A percentile compares a stretch with the other conserved stretches of the same genome.
Conservation (phyloP, 1,139 yeast species). For the Candida albicans region DNA sequence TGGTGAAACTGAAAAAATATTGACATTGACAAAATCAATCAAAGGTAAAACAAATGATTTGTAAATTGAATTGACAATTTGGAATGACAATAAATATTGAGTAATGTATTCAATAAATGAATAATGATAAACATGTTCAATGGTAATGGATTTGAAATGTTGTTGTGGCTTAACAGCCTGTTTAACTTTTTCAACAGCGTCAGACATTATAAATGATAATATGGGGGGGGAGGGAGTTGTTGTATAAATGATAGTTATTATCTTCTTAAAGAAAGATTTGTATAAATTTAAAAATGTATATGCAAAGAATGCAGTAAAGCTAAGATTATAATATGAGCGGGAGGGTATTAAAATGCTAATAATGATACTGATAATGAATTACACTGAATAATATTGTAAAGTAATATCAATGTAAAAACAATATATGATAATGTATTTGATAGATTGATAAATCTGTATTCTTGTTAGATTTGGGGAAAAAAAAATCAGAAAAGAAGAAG, state of each 20-base stretch:
- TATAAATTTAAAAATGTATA: not conserved
- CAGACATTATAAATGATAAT: slow-evolving; percentile 12
- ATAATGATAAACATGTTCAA: slow-evolving; percentile 37
- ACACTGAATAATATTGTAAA: too few relatives aligned
- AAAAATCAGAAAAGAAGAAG: too few relatives aligned
- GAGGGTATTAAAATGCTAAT: too few relatives aligned
- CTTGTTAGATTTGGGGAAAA: too few relatives aligned
- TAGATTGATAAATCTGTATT: too few relatives aligned
- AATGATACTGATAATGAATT: too few relatives aligned
- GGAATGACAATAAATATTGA: slow-evolving; percentile 28
- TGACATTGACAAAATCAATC: slow-evolving; percentile 20
- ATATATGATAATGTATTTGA: too few relatives aligned
- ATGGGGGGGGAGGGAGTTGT: not conserved
- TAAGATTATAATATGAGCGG: too few relatives aligned
- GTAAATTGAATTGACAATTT: slow-evolving; percentile 24
- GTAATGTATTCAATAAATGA: slow-evolving; percentile 25
- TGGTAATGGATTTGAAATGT: slow-evolving; percentile 33
- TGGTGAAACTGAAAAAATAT: slow-evolving; percentile 24
- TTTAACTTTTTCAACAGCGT: slow-evolving; percentile 11
- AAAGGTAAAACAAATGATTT: slow-evolving; percentile 20
- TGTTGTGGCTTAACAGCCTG: slow-evolving; percentile 10
- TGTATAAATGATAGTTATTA: not conserved
- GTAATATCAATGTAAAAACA: too few relatives aligned
- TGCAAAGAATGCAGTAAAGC: not conserved
- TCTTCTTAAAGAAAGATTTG: too few relatives aligned